These are phyloP conservation scores for Butyriboletus loyo DNA, from an alignment of 768 basidiomycete species.

Conservation along the genomic window DNA sequence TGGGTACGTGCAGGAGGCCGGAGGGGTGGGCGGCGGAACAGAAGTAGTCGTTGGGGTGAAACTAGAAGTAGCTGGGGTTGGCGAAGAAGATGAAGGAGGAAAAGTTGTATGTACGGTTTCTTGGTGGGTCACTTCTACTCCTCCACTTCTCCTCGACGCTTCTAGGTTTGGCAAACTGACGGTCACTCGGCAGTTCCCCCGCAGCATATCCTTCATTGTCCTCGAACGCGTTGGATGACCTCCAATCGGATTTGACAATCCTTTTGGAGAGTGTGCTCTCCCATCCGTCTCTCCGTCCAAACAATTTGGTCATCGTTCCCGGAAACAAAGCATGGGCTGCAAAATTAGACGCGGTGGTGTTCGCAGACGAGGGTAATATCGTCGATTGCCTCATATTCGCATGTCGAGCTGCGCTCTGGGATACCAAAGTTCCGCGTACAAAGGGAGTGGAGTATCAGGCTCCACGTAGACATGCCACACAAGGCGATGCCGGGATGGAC, in stretches of 20 bases:
- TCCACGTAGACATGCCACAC: slow-evolving; percentile 27
- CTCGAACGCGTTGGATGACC: slow-evolving; percentile 63
- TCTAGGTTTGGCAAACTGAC: slow-evolving; percentile 9
- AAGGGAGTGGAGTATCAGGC: slow-evolving; percentile 66
- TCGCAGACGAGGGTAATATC: slow-evolving; percentile 72
- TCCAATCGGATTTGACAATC: slow-evolving; percentile 69
- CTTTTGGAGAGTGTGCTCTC: slow-evolving; percentile 63
- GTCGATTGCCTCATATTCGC: slow-evolving; percentile 80
- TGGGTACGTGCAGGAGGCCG: slow-evolving; percentile 72
- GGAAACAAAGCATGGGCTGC: slow-evolving; percentile 72
- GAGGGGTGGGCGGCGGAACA: slow-evolving; percentile 73
- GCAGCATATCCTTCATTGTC: slow-evolving; percentile 74
- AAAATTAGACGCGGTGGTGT: slow-evolving; percentile 69
- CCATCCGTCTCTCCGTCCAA: slow-evolving; percentile 62
- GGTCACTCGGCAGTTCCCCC: slow-evolving; percentile 59
- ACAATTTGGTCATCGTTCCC: slow-evolving; percentile 58
- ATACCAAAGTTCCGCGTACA: slow-evolving; percentile 76
- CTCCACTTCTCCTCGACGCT: neutral
- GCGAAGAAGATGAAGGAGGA: slow-evolving; percentile 56
- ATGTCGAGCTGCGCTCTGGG: slow-evolving; percentile 75
- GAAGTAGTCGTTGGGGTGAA: slow-evolving; percentile 78
- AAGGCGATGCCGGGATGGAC: slow-evolving; percentile 47
- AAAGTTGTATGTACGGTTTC: slow-evolving; percentile 65
- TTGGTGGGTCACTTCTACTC: slow-evolving; percentile 57
- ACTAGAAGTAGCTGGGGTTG: slow-evolving; percentile 64